Evolutionary conservation across 169 alveolate species (phyloP).

Genomic region (Perkinsus chesapeaki): DNA sequence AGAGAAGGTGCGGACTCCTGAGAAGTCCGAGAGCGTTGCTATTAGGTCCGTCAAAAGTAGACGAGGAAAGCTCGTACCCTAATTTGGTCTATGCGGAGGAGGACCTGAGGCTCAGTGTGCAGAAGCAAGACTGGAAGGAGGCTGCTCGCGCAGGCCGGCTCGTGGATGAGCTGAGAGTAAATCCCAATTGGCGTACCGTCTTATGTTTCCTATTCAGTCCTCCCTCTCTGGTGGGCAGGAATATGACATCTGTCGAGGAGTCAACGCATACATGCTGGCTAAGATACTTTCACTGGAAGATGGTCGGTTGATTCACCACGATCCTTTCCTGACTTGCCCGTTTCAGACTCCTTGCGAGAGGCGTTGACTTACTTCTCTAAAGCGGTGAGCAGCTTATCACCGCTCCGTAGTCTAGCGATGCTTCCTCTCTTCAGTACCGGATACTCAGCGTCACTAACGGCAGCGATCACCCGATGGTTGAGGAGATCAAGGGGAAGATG

Average conservation of each 20-base stretch:
- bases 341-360: neutral
- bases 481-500: constrained; percentile 2
- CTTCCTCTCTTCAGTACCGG: neutral
- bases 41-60: neutral
- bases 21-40: neutral
- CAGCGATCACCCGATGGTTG: neutral
- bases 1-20: neutral
- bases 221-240: neutral
- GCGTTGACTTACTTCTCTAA: neutral
- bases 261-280: neutral
- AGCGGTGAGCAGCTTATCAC: no score
- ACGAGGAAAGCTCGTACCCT: neutral
- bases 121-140: neutral
- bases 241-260: neutral
- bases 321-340: neutral
- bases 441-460: neutral
- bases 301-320: neutral
- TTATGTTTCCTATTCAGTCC: neutral
- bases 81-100: neutral
- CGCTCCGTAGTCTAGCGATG: no score
- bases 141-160: neutral
- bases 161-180: neutral
- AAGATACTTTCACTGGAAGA: neutral
- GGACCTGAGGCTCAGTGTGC: neutral
- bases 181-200: neutral